These are phyloP conservation scores for Cryomyces minteri DNA, from an alignment of 495 filamentous ascomycete species.

Conservation along the genomic window DNA sequence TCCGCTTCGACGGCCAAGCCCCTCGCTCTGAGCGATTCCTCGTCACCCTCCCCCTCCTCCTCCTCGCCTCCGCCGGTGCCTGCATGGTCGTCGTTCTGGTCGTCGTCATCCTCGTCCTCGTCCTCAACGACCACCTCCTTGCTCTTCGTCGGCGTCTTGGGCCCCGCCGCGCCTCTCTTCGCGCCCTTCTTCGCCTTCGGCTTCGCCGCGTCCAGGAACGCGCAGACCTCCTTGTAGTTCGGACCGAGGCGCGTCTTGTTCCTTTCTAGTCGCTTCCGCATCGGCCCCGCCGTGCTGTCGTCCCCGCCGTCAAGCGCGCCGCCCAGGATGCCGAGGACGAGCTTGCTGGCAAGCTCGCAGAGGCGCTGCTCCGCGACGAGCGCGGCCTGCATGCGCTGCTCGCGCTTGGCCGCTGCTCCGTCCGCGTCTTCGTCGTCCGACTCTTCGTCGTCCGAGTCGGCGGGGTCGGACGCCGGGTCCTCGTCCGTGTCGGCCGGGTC, in stretches of 20 bases:
- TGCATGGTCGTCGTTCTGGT: no score
- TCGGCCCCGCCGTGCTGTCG: conserved; percentile 27
- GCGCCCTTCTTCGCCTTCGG: conserved; percentile 17
- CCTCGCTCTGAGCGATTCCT: conserved; percentile 41
- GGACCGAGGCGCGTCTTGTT: conserved; percentile 8
- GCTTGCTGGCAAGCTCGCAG: conserved; percentile 66
- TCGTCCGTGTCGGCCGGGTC: conserved; percentile 28
- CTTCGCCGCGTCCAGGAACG: conserved; percentile 30
- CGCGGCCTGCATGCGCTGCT: conserved; percentile 22
- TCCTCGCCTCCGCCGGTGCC: conserved; percentile 28
- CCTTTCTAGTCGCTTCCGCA: conserved; percentile 37
- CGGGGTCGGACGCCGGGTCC: conserved; percentile 4
- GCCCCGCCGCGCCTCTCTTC: conserved; percentile 26
- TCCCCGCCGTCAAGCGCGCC: conserved; percentile 47
- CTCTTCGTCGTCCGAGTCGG: conserved; percentile 37
- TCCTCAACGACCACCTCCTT: conserved; percentile 15
- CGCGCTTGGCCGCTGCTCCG: conserved; percentile 27
- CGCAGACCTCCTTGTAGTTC: conserved; percentile 9
- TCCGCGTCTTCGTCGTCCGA: conserved; percentile 26
- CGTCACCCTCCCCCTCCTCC: conserved; percentile 27
- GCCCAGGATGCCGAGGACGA: conserved; percentile 60
- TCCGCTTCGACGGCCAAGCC: conserved; percentile 26
- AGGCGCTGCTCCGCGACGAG: conserved; percentile 64
- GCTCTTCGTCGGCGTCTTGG: conserved; percentile 21
- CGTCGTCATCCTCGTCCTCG: conserved; percentile 23